A percentile compares a stretch with the other conserved stretches of the same genome.
phyloP scores from a whole-genome alignment of 2,329 filamentous ascomycete species.

The Fusarium sp. region DNA sequence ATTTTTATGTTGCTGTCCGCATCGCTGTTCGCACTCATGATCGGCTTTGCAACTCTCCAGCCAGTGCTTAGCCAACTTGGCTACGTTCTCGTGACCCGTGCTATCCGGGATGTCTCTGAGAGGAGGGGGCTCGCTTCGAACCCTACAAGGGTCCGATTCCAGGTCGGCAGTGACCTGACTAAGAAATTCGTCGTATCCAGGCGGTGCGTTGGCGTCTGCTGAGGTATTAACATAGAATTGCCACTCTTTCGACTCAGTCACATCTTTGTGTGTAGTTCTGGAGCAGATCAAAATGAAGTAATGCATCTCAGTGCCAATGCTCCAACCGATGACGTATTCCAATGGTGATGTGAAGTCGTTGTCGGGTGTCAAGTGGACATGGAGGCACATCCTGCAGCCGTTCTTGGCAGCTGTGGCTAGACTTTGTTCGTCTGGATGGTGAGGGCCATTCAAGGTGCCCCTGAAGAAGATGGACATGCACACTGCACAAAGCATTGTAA shows the following conservation, averaged over 20 bases:
- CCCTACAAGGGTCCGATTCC: neutral
- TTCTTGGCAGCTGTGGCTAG: neutral
- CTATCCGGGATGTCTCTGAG: constrained; percentile 2
- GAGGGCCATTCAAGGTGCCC: neutral
- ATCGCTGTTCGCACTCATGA: neutral
- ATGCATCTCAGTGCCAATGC: neutral
- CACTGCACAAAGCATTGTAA: constrained; percentile 5
- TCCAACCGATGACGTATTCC: neutral
- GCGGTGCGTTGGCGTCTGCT: neutral
- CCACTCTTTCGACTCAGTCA: neutral
- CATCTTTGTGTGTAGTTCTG: neutral
- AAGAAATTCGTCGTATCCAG: constrained; percentile 2
- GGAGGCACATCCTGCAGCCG: constrained; percentile 6
- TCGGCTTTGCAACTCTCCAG: neutral
- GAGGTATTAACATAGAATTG: neutral
- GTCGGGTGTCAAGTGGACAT: neutral
- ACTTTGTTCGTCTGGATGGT: neutral
- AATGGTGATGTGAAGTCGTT: neutral
- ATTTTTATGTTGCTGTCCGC: neutral
- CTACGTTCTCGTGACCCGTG: constrained; percentile 4
- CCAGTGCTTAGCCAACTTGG: constrained; percentile 1
- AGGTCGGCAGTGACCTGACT: neutral
- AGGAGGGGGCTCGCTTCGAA: neutral
- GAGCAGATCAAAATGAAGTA: neutral
- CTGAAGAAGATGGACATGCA: constrained; percentile 11